Evolutionary conservation across 2,329 filamentous ascomycete species (phyloP), one percentile per base, ranked within the genome.

Genomic region (Pleoardoris graminearum): DNA sequence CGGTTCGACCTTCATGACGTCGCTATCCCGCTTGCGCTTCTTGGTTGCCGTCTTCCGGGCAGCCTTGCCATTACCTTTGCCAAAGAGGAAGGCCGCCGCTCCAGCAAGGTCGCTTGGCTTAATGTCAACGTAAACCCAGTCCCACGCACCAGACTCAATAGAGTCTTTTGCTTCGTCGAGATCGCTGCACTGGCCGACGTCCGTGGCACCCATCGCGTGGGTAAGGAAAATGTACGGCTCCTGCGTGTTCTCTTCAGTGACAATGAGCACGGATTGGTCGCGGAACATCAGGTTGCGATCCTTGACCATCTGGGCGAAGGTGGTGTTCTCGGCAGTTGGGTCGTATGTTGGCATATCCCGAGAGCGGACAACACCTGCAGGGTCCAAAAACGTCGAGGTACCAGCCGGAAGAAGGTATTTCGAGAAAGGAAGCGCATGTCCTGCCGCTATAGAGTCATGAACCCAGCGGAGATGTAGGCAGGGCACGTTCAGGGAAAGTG

Each of bases 391-490:
- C 1, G 81, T 78, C 0, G 90, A 95, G 56, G 90, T 84, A 0
- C 94, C 94, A 0, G 93, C 89, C 25, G 91, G 90, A 1, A 99
- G 83, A 0, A 97, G 81, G 66, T 96, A 97, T 0, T 86, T 83
- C 7, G 82, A 77, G 89, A 92, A 97, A 46, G 89, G 83, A 0
- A 95, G 74, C 0, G 93, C 73, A 7, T 75, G 68, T 5, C 79
- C 77, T 27, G 83, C 83, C 1, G 79, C 72, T 3, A 93, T 72
- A 56, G 90, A 96, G 44, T 88, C 82, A 22, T 83, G 80, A 42
- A 96, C 78, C 93, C 94, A 99, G 49, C 87, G 86, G 5, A 85
- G 82, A 5, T 90, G 88, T 1, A 99, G 79, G 65, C 92, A 96
- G 0, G 94, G 94, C 0, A 99, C 75, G 0, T 90, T 91, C 0